Evolutionary conservation across 2,329 filamentous ascomycete species (phyloP).

Genomic region (Calonectria leucothoes): DNA sequence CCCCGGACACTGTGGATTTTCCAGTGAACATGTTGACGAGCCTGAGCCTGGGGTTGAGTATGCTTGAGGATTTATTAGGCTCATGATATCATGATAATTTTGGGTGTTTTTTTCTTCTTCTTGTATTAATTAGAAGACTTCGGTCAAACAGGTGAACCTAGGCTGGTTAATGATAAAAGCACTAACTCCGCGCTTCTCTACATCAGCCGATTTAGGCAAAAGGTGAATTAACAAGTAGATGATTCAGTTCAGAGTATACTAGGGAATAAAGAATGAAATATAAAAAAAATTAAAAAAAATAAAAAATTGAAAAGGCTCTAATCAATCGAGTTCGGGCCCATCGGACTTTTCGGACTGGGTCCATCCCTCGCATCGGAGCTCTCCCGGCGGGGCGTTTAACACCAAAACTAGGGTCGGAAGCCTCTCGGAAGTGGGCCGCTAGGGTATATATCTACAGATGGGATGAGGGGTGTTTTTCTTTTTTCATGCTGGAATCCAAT

Average conservation of each 20-base stretch:
- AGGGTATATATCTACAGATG: not conserved
- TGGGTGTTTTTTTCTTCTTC: not conserved
- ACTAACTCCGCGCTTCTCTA: too few relatives aligned
- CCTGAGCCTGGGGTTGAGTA: not conserved
- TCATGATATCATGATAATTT: not conserved
- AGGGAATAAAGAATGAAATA: not conserved
- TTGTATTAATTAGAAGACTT: not conserved
- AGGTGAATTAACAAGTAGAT: too few relatives aligned
- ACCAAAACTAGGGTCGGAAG: not conserved
- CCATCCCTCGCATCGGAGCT: not conserved
- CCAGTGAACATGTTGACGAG: conserved; percentile 6
- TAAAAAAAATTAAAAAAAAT: not conserved
- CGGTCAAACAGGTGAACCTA: not conserved
- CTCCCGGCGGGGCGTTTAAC: not conserved
- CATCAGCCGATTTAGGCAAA: too few relatives aligned
- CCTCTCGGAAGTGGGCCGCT: not conserved
- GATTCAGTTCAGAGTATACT: too few relatives aligned
- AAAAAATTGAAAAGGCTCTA: not conserved
- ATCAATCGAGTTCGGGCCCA: not conserved
- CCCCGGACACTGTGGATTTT: conserved; percentile 4
- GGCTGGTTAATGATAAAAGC: too few relatives aligned
- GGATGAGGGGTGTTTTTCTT: not conserved
- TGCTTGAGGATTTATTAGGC: not conserved
- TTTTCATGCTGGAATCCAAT: not conserved
- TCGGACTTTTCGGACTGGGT: not conserved